A percentile compares a stretch with the other conserved stretches of the same genome.
Conservation (phyloP, 2,329 filamentous ascomycete genomes). For the Ustulina deusta region DNA sequence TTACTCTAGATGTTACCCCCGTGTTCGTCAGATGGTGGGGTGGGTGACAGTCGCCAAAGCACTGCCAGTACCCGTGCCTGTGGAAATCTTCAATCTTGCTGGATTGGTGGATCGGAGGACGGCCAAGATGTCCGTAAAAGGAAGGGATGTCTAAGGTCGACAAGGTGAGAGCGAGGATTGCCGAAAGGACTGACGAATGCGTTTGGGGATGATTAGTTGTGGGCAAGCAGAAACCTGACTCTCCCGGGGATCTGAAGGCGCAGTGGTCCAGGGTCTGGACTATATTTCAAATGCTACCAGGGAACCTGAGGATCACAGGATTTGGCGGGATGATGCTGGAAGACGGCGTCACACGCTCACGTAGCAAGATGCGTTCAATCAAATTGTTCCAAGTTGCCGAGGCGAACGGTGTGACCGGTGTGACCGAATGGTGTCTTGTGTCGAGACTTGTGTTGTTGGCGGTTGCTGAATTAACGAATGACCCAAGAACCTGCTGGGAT, state of each 20-base stretch:
- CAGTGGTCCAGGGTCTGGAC: slow-evolving; percentile 32
- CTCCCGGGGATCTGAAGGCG: slow-evolving; percentile 30
- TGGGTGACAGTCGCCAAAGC: slow-evolving; percentile 33
- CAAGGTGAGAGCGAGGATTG: slow-evolving; percentile 10
- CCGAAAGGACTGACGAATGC: slow-evolving; percentile 44
- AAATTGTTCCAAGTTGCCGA: slow-evolving; percentile 40
- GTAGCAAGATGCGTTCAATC: slow-evolving; percentile 39
- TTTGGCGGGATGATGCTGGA: slow-evolving; percentile 43
- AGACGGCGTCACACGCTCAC: slow-evolving; percentile 41
- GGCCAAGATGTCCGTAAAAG: slow-evolving; percentile 34
- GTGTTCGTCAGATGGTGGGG: slow-evolving; percentile 37
- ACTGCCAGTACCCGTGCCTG: slow-evolving; percentile 47
- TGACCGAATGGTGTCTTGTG: slow-evolving; percentile 38
- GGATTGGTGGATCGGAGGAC: slow-evolving; percentile 42
- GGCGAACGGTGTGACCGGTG: slow-evolving; percentile 44
- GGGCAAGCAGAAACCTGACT: slow-evolving; percentile 1
- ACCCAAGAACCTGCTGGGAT: slow-evolving; percentile 36
- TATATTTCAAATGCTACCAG: slow-evolving; percentile 34
- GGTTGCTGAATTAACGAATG: slow-evolving; percentile 27
- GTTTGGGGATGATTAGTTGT: slow-evolving; percentile 19
- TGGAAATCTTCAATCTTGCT: slow-evolving; percentile 46
- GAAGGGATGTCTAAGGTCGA: slow-evolving; percentile 41
- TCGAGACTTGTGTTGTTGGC: slow-evolving; percentile 8
- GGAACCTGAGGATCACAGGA: slow-evolving; percentile 39
- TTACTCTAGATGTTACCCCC: slow-evolving; percentile 35